A percentile compares a stretch with the other conserved stretches of the same genome.
These are phyloP conservation scores for Thinopyrum elongatum DNA, from an alignment of 176 grass and related monocot genomes.

Conservation along the genomic window DNA sequence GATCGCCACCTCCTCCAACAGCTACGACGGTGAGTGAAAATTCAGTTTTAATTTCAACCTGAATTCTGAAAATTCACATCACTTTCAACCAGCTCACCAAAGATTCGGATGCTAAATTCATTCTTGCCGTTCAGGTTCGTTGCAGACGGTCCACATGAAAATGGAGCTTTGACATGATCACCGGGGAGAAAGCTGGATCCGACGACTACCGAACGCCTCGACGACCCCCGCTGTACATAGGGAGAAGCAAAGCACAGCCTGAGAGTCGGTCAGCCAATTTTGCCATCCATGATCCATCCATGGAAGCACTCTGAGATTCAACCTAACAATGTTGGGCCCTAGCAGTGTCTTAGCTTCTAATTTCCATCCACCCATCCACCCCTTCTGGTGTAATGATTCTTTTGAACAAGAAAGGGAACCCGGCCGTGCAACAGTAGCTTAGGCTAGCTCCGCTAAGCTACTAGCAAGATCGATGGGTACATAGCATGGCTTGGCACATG, in stretches of 20 bases:
- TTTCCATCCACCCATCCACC: conserved; percentile 13
- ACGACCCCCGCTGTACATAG: conserved; percentile 66
- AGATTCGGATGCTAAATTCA: conserved; percentile 15
- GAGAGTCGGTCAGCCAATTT: neutral
- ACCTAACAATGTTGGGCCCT: conserved; percentile 80
- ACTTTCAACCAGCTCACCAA: neutral
- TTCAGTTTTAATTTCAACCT: neutral
- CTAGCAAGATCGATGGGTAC: neutral
- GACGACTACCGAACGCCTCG: conserved; percentile 11
- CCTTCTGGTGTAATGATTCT: conserved; percentile 62
- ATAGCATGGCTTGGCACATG: conserved; percentile 21
- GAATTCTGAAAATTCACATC: neutral
- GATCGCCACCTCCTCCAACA: conserved; percentile 63
- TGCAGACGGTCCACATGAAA: conserved; percentile 89
- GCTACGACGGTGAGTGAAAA: conserved; percentile 52
- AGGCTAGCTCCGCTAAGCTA: neutral
- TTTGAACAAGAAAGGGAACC: conserved; percentile 44
- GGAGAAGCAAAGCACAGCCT: neutral
- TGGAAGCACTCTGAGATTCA: conserved; percentile 61
- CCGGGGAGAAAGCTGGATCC: neutral
- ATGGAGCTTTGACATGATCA: conserved; percentile 69
- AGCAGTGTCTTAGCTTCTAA: conserved; percentile 54
- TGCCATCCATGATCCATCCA: neutral
- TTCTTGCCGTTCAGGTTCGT: conserved; percentile 41
- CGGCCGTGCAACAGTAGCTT: neutral